Percentiles rank a stretch among this genome's conserved stretches.
phyloP scores from a whole-genome alignment of 768 basidiomycete species.

The Xerocomus brunneocitrinus region DNA sequence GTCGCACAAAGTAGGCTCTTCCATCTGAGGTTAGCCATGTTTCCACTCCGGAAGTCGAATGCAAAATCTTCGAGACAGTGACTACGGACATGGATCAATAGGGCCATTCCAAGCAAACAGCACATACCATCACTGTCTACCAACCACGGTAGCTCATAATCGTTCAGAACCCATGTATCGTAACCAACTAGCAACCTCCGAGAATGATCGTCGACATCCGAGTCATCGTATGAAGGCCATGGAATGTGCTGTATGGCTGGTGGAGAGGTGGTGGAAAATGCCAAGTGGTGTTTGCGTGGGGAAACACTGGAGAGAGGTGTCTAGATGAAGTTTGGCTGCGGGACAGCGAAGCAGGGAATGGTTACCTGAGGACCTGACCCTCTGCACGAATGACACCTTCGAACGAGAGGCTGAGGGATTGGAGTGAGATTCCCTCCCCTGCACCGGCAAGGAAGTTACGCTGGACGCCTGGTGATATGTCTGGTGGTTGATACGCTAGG shows the following conservation, averaged over 20 bases:
- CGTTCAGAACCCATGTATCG: conserved; percentile 68
- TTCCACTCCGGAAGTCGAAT: conserved; percentile 60
- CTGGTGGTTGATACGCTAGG: conserved; percentile 51
- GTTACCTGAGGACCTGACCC: conserved; percentile 65
- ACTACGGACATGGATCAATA: conserved; percentile 38
- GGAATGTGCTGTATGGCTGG: conserved; percentile 80
- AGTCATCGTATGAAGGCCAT: conserved; percentile 59
- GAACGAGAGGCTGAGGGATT: conserved; percentile 63
- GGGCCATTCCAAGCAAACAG: neutral
- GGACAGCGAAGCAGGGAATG: conserved; percentile 1
- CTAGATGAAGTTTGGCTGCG: conserved; percentile 1
- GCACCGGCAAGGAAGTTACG: conserved; percentile 73
- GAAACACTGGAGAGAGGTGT: conserved; percentile 51
- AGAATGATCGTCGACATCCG: conserved; percentile 33
- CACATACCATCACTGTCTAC: conserved; percentile 64
- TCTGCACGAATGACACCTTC: conserved; percentile 82
- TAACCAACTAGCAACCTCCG: conserved; percentile 41
- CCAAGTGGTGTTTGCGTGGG: conserved; percentile 60
- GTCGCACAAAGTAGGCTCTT: conserved; percentile 70
- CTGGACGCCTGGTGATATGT: conserved; percentile 44
- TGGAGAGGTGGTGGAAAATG: conserved; percentile 72
- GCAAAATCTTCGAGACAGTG: conserved; percentile 56
- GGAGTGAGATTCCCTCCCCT: conserved; percentile 71
- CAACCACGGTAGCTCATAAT: conserved; percentile 69
- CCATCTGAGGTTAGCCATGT: conserved; percentile 87